Percentiles rank a stretch among this genome's conserved stretches.
phyloP scores from a whole-genome alignment of 1,139 yeast species.

The Blastobotrys ciferrii region DNA sequence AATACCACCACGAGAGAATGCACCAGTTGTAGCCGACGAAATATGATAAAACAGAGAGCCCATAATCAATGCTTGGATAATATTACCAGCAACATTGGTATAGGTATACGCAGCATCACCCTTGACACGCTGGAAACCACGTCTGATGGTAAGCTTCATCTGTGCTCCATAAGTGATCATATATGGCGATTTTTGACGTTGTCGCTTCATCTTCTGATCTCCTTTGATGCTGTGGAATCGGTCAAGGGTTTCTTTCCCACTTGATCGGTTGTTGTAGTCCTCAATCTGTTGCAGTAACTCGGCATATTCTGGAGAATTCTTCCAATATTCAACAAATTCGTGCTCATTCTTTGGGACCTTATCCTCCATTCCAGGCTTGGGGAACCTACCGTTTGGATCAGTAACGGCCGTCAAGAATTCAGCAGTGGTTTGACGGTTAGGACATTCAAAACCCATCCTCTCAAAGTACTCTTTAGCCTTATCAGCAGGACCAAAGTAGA shows the following conservation, averaged over 20 bases:
- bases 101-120: constrained; percentile 56
- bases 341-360: constrained; percentile 56
- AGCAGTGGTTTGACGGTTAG: constrained; percentile 61
- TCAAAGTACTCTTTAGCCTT: constrained; percentile 55
- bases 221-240: constrained; percentile 41
- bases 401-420: constrained; percentile 70
- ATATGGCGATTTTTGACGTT: constrained; percentile 46
- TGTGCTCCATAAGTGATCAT: constrained; percentile 49
- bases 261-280: constrained; percentile 40
- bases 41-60: constrained; percentile 57
- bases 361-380: constrained; percentile 46
- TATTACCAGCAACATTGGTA: constrained; percentile 49
- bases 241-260: constrained; percentile 43
- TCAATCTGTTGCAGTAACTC: constrained; percentile 43
- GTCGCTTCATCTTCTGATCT: constrained; percentile 47
- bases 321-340: constrained; percentile 59
- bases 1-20: constrained; percentile 56
- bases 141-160: constrained; percentile 43
- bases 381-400: constrained; percentile 50
- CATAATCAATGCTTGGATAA: constrained; percentile 52
- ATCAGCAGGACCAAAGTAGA: constrained; percentile 56
- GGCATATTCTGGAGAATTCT: constrained; percentile 49
- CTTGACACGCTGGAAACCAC: constrained; percentile 55
- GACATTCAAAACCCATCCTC: constrained; percentile 60
- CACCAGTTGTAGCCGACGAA: constrained; percentile 48